These are phyloP conservation scores for Cytidiella melzeri DNA, from an alignment of 768 basidiomycete species.

Conservation along the genomic window DNA sequence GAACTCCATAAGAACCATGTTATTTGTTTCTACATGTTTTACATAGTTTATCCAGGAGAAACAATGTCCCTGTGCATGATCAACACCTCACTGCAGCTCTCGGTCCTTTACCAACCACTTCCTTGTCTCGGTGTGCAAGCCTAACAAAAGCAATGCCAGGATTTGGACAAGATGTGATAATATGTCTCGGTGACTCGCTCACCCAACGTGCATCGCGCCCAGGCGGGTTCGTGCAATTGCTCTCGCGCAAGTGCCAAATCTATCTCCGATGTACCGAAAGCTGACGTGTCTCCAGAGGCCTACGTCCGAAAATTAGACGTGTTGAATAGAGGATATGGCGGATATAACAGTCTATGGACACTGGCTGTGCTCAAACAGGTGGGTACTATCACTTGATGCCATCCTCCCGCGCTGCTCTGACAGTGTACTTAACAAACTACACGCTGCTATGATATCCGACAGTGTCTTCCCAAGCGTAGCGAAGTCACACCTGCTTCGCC, in stretches of 20 bases:
- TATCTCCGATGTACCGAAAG: background rate
- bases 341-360: conserved; percentile 87
- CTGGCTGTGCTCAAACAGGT: conserved; percentile 77
- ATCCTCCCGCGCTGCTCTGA: background rate
- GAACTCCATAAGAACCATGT: too few species aligned
- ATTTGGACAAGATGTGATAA: conserved; percentile 53
- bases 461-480: conserved; percentile 51
- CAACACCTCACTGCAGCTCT: too few species aligned
- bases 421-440: background rate
- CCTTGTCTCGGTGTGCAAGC: too few species aligned
- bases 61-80: too few species aligned
- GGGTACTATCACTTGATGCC: too few species aligned
- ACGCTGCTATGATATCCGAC: background rate
- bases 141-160: conserved; percentile 43
- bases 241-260: conserved; percentile 46
- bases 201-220: conserved; percentile 62
- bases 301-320: conserved; percentile 83
- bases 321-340: conserved; percentile 76
- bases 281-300: conserved; percentile 38
- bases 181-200: conserved; percentile 80
- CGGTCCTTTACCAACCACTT: too few species aligned
- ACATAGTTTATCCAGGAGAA: too few species aligned
- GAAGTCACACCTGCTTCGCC: conserved; percentile 42
- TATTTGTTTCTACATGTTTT: too few species aligned
- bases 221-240: conserved; percentile 59